Percentiles rank a stretch among this genome's conserved stretches.
Evolutionary conservation across 2,329 filamentous ascomycete genomes (phyloP).

Genomic region (Trichoderma asperellum): DNA sequence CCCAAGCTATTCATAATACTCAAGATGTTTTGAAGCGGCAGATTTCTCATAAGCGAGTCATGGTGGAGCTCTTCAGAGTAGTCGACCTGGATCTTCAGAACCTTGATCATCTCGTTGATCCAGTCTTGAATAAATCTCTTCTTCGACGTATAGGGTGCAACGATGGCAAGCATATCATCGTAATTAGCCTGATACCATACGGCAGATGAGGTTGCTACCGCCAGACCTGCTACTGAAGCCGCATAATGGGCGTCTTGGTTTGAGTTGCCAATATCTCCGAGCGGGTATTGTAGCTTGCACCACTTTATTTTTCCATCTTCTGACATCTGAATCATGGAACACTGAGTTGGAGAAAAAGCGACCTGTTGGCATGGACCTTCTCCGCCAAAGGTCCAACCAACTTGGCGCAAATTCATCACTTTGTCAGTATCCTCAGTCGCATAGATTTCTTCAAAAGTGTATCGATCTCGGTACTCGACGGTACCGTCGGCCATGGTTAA

Average conservation of each 20-base stretch:
- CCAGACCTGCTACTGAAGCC: constrained; percentile 65
- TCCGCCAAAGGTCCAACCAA: constrained; percentile 73
- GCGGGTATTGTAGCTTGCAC: constrained; percentile 57
- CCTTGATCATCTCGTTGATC: constrained; percentile 68
- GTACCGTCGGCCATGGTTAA: constrained; percentile 80
- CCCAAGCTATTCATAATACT: constrained; percentile 80
- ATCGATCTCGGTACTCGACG: constrained; percentile 77
- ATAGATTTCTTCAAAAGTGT: constrained; percentile 70
- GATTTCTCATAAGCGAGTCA: constrained; percentile 73
- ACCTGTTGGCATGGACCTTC: constrained; percentile 65
- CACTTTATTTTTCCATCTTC: constrained; percentile 64
- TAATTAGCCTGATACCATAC: constrained; percentile 56
- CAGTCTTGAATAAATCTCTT: constrained; percentile 61
- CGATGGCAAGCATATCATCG: constrained; percentile 73
- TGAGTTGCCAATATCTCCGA: constrained; percentile 53
- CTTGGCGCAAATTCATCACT: constrained; percentile 73
- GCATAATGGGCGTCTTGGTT: constrained; percentile 58
- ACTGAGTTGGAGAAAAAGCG: constrained; percentile 64
- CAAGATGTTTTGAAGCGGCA: constrained; percentile 72
- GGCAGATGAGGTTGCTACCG: constrained; percentile 54
- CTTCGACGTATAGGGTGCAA: constrained; percentile 52
- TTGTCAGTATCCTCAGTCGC: constrained; percentile 65
- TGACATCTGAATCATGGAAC: constrained; percentile 60
- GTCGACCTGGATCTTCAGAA: constrained; percentile 75
- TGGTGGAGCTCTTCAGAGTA: constrained; percentile 76